Evolutionary conservation across 2,329 filamentous ascomycete species (phyloP).

Genomic region (Cryphonectria parasitica): DNA sequence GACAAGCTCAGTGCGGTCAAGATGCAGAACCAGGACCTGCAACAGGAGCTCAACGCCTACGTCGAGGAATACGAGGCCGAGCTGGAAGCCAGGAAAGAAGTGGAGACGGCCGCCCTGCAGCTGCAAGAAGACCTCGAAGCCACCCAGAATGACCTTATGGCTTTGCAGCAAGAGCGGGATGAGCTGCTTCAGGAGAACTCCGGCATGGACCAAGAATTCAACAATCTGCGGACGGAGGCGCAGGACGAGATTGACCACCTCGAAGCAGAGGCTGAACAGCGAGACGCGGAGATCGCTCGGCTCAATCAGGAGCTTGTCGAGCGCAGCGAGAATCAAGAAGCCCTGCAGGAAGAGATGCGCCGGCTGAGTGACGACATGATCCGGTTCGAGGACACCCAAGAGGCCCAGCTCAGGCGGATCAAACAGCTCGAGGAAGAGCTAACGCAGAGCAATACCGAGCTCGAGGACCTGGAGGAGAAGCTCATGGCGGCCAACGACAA

Average conservation of each 20-base stretch:
- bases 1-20: conserved; percentile 87
- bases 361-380: conserved; percentile 86
- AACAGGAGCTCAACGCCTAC: conserved; percentile 78
- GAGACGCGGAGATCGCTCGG: conserved; percentile 70
- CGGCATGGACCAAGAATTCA: conserved; percentile 62
- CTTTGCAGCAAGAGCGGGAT: conserved; percentile 81
- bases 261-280: conserved; percentile 73
- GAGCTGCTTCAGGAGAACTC: conserved; percentile 73
- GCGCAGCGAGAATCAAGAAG: conserved; percentile 83
- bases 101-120: conserved; percentile 60
- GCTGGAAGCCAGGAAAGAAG: conserved; percentile 64
- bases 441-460: conserved; percentile 80
- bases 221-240: conserved; percentile 63
- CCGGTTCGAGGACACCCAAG: conserved; percentile 86
- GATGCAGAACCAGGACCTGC: conserved; percentile 86
- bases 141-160: conserved; percentile 77
- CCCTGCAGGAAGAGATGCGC: conserved; percentile 93
- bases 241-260: conserved; percentile 69
- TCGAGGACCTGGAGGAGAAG: conserved; percentile 82
- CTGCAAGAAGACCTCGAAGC: conserved; percentile 83
- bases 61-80: conserved; percentile 79
- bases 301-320: conserved; percentile 74
- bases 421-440: conserved; percentile 83
- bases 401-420: conserved; percentile 76
- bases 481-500: conserved; percentile 86